Conservation (phyloP, 1,284 basidiomycete species). For the Mixia osmundae region DNA sequence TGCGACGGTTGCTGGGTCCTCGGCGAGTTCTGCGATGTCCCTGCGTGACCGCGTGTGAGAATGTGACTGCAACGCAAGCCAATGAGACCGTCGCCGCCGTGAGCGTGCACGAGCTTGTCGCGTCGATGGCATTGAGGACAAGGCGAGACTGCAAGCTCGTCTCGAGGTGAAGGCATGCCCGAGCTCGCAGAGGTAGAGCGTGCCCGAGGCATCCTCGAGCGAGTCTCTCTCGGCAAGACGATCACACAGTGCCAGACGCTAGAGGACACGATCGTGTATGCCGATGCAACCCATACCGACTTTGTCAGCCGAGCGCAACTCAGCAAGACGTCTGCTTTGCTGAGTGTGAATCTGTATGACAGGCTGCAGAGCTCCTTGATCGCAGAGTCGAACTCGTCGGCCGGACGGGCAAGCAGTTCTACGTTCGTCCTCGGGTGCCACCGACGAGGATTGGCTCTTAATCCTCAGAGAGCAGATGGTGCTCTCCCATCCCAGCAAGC, state of each 20-base stretch:
- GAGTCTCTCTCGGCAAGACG: conserved; percentile 32
- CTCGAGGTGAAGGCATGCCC: too few species aligned
- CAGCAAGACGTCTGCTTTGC: too few species aligned
- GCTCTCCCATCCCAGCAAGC: conserved; percentile 11
- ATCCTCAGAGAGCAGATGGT: neutral
- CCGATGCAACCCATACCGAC: conserved; percentile 32
- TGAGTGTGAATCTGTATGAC: neutral
- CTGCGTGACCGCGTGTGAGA: too few species aligned
- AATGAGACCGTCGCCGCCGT: too few species aligned
- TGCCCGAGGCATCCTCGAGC: neutral
- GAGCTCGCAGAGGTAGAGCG: too few species aligned
- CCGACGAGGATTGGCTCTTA: neutral
- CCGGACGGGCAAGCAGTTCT: conserved; percentile 40
- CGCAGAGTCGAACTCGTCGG: conserved; percentile 36
- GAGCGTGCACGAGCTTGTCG: too few species aligned
- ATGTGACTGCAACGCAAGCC: too few species aligned
- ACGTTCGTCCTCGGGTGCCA: conserved; percentile 20
- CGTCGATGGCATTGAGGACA: too few species aligned
- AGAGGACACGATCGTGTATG: conserved; percentile 47
- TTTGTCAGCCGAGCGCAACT: conserved; percentile 39
- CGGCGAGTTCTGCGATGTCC: too few species aligned
- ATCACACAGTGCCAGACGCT: conserved; percentile 36
- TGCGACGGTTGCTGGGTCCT: too few species aligned
- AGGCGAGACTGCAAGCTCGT: too few species aligned
- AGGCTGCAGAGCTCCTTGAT: conserved; percentile 38